Conservation (phyloP, 208 protist genomes). For the Wallacemonas sp. region DNA sequence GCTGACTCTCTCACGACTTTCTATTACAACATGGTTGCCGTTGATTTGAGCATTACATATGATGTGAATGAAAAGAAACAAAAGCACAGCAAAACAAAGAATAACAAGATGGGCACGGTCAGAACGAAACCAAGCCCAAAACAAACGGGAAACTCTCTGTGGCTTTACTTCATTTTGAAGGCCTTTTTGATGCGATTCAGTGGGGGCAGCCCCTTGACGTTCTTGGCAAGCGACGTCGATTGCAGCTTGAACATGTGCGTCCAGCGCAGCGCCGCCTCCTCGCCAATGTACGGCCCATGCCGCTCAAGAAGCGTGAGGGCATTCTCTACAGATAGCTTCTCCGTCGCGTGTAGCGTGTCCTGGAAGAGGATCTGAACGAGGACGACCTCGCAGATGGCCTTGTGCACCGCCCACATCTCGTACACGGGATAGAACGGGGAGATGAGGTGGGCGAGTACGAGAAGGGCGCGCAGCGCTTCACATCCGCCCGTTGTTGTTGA, state of each 20-base stretch:
- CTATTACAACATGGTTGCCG: too few species aligned
- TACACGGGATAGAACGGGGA: constrained; percentile 69
- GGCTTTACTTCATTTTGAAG: constrained; percentile 29
- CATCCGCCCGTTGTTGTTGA: constrained; percentile 26
- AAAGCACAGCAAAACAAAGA: not conserved
- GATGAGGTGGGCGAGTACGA: constrained; percentile 62
- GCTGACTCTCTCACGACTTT: too few species aligned
- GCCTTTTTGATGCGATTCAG: constrained; percentile 57
- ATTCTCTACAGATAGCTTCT: constrained; percentile 22
- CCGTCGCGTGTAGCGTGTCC: constrained; percentile 1
- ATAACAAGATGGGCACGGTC: not conserved
- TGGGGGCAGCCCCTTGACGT: constrained; percentile 40
- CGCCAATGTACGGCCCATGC: constrained; percentile 61
- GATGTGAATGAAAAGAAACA: not conserved
- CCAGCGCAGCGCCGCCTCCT: constrained; percentile 35
- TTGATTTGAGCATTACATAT: too few species aligned
- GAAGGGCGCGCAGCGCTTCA: constrained; percentile 49
- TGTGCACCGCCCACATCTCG: constrained; percentile 83
- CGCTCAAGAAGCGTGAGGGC: constrained; percentile 54
- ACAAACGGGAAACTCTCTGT: too few species aligned
- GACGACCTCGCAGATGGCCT: constrained; percentile 63
- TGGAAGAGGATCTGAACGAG: constrained; percentile 49
- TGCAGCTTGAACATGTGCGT: constrained; percentile 57
- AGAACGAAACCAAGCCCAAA: not conserved
- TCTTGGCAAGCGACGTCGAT: constrained; percentile 22